Evolutionary conservation across 2,329 filamentous ascomycete species (phyloP).

Genomic region (Exophiala sp.): DNA sequence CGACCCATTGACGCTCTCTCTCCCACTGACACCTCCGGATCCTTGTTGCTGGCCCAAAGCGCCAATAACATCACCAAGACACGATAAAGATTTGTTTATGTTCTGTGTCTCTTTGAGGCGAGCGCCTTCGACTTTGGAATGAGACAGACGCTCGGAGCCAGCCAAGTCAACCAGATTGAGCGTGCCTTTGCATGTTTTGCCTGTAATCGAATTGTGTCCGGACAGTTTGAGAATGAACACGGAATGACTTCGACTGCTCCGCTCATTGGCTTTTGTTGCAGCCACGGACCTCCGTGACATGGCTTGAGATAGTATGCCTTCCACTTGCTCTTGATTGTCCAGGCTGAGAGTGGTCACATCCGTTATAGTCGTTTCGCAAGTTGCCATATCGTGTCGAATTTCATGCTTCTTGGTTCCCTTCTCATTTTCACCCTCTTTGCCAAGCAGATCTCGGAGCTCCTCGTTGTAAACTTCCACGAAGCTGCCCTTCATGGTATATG

Average conservation of each 20-base stretch:
- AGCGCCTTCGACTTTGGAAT: constrained; percentile 81
- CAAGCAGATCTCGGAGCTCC: constrained; percentile 85
- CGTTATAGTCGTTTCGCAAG: constrained; percentile 76
- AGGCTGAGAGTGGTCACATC: constrained; percentile 75
- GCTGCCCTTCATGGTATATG: constrained; percentile 87
- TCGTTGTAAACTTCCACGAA: constrained; percentile 99
- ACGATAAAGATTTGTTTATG: constrained; percentile 93
- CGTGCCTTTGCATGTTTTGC: constrained; percentile 84
- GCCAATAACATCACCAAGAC: constrained; percentile 89
- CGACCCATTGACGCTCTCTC: constrained; percentile 13
- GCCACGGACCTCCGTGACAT: constrained; percentile 86
- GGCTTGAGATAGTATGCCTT: constrained; percentile 74
- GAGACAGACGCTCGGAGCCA: constrained; percentile 84
- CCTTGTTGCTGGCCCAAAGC: constrained; percentile 72
- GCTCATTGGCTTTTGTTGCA: constrained; percentile 95
- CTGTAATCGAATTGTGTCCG: constrained; percentile 67
- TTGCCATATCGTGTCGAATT: constrained; percentile 78
- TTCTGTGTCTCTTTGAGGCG: constrained; percentile 91
- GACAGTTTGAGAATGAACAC: constrained; percentile 81
- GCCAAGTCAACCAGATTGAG: constrained; percentile 95
- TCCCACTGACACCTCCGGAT: constrained; percentile 4
- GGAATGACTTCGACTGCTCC: constrained; percentile 89
- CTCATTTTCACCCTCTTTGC: constrained; percentile 68
- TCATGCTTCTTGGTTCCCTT: constrained; percentile 84
- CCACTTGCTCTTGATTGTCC: constrained; percentile 74